Conservation (phyloP, 2,329 filamentous ascomycete genomes). For the Cytospora schulzeri region DNA sequence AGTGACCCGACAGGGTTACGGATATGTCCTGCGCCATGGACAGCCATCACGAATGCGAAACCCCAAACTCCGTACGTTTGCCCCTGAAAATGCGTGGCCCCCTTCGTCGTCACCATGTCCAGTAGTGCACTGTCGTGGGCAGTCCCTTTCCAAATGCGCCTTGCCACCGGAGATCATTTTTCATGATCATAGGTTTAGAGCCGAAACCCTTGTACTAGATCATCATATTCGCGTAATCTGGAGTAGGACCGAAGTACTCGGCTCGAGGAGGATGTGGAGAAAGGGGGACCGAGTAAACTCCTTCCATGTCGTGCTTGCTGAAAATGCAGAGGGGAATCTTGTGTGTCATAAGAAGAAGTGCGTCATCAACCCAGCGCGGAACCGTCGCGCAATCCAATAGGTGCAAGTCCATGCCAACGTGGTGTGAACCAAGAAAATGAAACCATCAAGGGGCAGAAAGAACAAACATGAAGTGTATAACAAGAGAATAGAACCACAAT, state of each 20-base stretch:
- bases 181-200: conserved; percentile 17
- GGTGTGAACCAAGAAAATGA: conserved; percentile 11
- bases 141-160: conserved; percentile 22
- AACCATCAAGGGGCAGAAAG: background rate
- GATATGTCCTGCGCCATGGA: conserved; percentile 18
- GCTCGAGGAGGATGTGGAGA: conserved; percentile 12
- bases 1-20: conserved; percentile 3
- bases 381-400: conserved; percentile 13
- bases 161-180: conserved; percentile 17
- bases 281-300: conserved; percentile 23
- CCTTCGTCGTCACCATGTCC: conserved; percentile 10
- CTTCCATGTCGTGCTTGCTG: conserved; percentile 22
- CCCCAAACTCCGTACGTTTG: conserved; percentile 25
- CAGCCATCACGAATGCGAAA: conserved; percentile 23
- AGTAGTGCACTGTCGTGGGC: conserved; percentile 3
- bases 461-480: conserved; percentile 7
- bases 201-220: conserved; percentile 15
- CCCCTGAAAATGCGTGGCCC: conserved; percentile 26
- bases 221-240: conserved; percentile 21
- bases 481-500: background rate
- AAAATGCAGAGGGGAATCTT: conserved; percentile 23
- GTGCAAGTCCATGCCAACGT: conserved; percentile 10
- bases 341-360: conserved; percentile 15
- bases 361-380: conserved; percentile 8
- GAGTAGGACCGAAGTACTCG: conserved; percentile 13